A percentile compares a stretch with the other conserved stretches of the same genome.
Conservation (phyloP, 1,139 yeast genomes). For the Geotrichum phurueaensis region DNA sequence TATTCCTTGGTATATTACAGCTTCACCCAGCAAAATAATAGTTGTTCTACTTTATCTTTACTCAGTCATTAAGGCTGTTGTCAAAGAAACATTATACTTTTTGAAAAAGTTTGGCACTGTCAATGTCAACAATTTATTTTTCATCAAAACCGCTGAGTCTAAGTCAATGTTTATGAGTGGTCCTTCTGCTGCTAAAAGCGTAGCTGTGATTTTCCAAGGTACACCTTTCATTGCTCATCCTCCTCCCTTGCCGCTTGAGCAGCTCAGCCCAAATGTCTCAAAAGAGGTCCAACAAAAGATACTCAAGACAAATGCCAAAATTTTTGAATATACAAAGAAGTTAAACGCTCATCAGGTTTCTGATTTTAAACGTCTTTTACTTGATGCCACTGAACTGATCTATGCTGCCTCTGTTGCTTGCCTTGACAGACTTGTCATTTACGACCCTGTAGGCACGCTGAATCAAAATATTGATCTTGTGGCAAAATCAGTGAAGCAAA, state of each 20-base stretch:
- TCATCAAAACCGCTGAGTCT: background rate
- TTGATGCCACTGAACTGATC: conserved; percentile 24
- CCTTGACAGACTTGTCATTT: conserved; percentile 22
- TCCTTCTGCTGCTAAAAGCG: conserved; percentile 20
- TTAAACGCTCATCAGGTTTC: conserved; percentile 15
- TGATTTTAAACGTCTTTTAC: conserved; percentile 21
- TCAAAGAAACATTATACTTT: background rate
- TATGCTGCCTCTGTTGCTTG: conserved; percentile 20
- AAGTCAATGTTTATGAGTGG: background rate
- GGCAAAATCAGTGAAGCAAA: conserved; percentile 13
- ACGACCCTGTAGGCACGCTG: conserved; percentile 23
- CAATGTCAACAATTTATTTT: background rate
- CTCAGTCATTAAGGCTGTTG: background rate
- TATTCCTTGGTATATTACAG: background rate
- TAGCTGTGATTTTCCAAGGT: conserved; percentile 22
- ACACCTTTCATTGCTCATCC: conserved; percentile 19
- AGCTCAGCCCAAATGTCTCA: conserved; percentile 13
- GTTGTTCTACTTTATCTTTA: background rate
- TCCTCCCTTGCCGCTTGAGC: conserved; percentile 21
- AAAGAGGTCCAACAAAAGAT: conserved; percentile 17
- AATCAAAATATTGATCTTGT: conserved; percentile 16
- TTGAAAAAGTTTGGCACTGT: background rate
- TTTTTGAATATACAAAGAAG: conserved; percentile 14
- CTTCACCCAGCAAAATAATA: background rate
- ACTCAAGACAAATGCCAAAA: conserved; percentile 10